Conservation (phyloP, 768 basidiomycete genomes). For the Trametes elegans region DNA sequence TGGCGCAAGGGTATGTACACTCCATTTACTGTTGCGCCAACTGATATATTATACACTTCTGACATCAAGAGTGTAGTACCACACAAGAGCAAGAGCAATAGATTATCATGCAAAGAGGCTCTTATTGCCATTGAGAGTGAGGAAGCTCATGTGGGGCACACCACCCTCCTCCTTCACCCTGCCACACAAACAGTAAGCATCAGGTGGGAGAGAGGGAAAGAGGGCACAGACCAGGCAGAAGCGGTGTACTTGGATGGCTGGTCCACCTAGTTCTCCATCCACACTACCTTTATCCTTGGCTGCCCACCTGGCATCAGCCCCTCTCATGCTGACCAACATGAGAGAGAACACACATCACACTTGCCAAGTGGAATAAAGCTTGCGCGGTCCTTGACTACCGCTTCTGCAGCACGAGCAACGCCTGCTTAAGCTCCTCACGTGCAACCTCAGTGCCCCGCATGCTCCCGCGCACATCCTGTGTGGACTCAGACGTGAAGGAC, state of each 20-base stretch:
- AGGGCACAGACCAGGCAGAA: constrained; percentile 22
- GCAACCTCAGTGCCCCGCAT: constrained; percentile 26
- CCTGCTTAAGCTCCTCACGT: constrained; percentile 26
- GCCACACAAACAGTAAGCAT: not conserved
- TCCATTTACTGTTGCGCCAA: too few relatives aligned
- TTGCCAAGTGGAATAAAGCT: constrained; percentile 16
- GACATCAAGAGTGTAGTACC: too few relatives aligned
- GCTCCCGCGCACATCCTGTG: constrained; percentile 23
- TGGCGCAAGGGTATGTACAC: too few relatives aligned
- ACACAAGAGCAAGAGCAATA: too few relatives aligned
- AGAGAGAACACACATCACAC: not conserved
- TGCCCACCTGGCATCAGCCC: not conserved
- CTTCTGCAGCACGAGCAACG: constrained; percentile 29
- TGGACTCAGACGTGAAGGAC: constrained; percentile 27
- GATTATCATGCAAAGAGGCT: constrained; percentile 18
- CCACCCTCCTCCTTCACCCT: constrained; percentile 25
- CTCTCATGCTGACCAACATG: not conserved
- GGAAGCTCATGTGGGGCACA: constrained; percentile 16
- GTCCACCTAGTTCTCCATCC: constrained; percentile 17
- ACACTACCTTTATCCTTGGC: constrained; percentile 22
- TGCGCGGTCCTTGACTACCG: constrained; percentile 23
- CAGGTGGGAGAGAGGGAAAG: not conserved
- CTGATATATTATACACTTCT: too few relatives aligned
- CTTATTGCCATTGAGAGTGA: constrained; percentile 24
- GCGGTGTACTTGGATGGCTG: constrained; percentile 17